Percentiles rank a stretch among this genome's conserved stretches.
Conservation (phyloP, 768 basidiomycete species). For the Gyrodon lividus region DNA sequence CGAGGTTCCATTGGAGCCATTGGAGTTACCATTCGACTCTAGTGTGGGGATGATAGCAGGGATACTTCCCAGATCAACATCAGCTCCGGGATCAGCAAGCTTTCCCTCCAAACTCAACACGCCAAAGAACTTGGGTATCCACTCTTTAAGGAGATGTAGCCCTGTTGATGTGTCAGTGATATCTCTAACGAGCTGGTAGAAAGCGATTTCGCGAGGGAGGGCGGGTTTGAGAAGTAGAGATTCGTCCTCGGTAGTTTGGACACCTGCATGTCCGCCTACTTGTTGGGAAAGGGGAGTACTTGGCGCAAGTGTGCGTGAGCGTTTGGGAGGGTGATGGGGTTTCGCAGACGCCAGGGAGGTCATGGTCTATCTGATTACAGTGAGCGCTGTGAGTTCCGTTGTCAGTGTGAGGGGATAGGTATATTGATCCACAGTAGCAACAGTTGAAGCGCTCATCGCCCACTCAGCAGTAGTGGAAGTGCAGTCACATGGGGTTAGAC, state of each 20-base stretch:
- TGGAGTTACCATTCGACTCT: constrained; percentile 49
- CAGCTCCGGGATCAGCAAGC: constrained; percentile 17
- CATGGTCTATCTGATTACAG: background rate
- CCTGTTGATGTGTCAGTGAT: constrained; percentile 26
- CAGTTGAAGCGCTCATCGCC: too few relatives aligned
- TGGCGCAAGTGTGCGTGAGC: constrained; percentile 20
- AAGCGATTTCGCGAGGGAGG: constrained; percentile 59
- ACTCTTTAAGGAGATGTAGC: constrained; percentile 43
- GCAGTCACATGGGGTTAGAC: too few relatives aligned
- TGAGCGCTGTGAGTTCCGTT: too few relatives aligned
- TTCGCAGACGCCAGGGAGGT: background rate
- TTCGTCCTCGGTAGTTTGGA: constrained; percentile 69
- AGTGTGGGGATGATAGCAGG: constrained; percentile 24
- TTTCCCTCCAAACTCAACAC: constrained; percentile 70
- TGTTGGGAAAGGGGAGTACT: constrained; percentile 49
- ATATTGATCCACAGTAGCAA: too few relatives aligned
- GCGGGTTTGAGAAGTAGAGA: constrained; percentile 82
- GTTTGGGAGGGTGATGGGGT: background rate
- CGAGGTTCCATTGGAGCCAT: constrained; percentile 8
- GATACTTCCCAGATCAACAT: background rate
- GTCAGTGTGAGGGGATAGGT: too few relatives aligned
- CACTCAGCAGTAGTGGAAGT: too few relatives aligned
- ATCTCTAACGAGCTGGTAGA: constrained; percentile 58
- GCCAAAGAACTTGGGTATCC: constrained; percentile 77
- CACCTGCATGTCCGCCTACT: constrained; percentile 80